Percentiles rank a stretch among this genome's conserved stretches.
These are phyloP conservation scores for Podila minutissima DNA, from an alignment of 192 early-diverging fungal species.

Conservation along the genomic window DNA sequence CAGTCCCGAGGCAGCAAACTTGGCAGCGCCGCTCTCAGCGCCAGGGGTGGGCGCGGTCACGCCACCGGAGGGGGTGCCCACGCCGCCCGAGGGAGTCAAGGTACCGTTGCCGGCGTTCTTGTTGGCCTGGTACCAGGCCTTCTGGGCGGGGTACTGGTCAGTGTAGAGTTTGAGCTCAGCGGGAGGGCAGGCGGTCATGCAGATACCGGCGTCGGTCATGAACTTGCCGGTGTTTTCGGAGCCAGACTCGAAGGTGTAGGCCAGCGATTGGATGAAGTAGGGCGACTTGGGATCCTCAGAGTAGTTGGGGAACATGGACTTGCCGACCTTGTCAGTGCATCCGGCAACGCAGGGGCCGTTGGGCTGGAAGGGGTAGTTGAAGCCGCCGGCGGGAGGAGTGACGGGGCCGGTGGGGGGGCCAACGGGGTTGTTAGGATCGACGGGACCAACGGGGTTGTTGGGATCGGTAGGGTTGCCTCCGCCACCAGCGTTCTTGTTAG, in stretches of 20 bases:
- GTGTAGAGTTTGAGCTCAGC: slow-evolving; percentile 14
- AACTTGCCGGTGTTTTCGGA: slow-evolving; percentile 16
- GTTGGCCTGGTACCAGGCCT: slow-evolving; percentile 21
- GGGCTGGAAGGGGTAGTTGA: slow-evolving; percentile 28
- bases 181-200: slow-evolving; percentile 12
- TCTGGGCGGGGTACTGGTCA: background rate
- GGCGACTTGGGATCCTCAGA: slow-evolving; percentile 38
- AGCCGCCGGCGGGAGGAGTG: slow-evolving; percentile 1
- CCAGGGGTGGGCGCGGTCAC: no score
- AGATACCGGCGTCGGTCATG: slow-evolving; percentile 21
- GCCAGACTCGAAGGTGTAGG: slow-evolving; percentile 22
- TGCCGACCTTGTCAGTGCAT: slow-evolving; percentile 23
- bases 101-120: slow-evolving; percentile 10
- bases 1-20: no score
- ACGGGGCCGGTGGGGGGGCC: background rate
- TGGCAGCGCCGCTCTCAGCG: no score
- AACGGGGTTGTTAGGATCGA: no score
- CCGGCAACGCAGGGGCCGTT: slow-evolving; percentile 21
- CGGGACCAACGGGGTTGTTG: background rate
- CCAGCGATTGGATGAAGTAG: slow-evolving; percentile 29
- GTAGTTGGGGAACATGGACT: slow-evolving; percentile 25
- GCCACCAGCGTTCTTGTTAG: background rate
- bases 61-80: no score
- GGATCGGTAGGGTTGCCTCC: background rate
- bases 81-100: background rate